Percentiles rank a stretch among this genome's conserved stretches.
phyloP scores from a whole-genome alignment of 2,329 filamentous ascomycete genomes.

The Verticillium tricorpus region DNA sequence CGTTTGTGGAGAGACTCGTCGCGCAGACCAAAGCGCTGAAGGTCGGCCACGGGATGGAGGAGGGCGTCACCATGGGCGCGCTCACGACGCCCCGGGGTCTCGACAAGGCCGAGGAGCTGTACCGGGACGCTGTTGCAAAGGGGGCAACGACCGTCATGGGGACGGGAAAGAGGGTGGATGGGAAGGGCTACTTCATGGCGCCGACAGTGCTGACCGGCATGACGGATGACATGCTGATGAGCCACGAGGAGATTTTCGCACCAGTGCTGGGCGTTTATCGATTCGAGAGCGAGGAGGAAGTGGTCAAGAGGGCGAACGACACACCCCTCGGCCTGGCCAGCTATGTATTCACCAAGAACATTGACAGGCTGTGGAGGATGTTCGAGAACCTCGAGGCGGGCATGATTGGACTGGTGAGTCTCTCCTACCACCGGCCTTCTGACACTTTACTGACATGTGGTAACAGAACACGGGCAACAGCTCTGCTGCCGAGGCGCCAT shows the following conservation, averaged over 20 bases:
- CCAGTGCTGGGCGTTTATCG: slow-evolving; percentile 67
- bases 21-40: slow-evolving; percentile 48
- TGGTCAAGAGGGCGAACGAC: slow-evolving; percentile 63
- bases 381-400: slow-evolving; percentile 55
- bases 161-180: slow-evolving; percentile 43
- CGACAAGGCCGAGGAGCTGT: slow-evolving; percentile 54
- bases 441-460: background rate
- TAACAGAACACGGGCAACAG: slow-evolving; percentile 35
- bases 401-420: slow-evolving; percentile 48
- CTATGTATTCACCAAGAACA: slow-evolving; percentile 62
- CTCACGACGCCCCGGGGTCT: slow-evolving; percentile 51
- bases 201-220: slow-evolving; percentile 68
- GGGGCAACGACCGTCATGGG: slow-evolving; percentile 63
- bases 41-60: slow-evolving; percentile 56
- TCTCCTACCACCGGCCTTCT: slow-evolving; percentile 32
- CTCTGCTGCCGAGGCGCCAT: slow-evolving; percentile 38
- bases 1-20: slow-evolving; percentile 51
- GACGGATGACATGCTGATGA: slow-evolving; percentile 62
- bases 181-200: slow-evolving; percentile 64
- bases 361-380: slow-evolving; percentile 34
- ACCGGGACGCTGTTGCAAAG: slow-evolving; percentile 58
- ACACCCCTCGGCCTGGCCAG: slow-evolving; percentile 69
- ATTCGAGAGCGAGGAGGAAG: slow-evolving; percentile 68
- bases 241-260: slow-evolving; percentile 70
- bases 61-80: slow-evolving; percentile 55